These are phyloP conservation scores for Nicotiana rustica DNA, from an alignment of 305 asterid species.

Conservation along the genomic window DNA sequence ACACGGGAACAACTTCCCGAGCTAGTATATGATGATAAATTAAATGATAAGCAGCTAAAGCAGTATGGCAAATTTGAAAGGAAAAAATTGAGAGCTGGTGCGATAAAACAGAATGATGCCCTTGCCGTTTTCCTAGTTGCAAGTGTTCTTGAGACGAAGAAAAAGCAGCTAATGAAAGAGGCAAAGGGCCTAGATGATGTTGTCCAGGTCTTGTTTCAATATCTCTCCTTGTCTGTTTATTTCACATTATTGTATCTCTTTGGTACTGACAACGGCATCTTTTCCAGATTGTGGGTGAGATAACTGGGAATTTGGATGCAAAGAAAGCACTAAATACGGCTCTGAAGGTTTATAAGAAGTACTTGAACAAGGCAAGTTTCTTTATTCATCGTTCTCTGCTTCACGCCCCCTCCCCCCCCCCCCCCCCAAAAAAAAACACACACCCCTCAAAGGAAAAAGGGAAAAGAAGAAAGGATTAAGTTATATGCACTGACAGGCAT, in stretches of 20 bases:
- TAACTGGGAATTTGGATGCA: constrained; percentile 92
- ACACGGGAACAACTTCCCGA: constrained; percentile 34
- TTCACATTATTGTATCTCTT: neutral
- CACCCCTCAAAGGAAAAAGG: neutral
- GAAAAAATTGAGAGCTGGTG: constrained; percentile 66
- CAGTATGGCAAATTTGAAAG: constrained; percentile 90
- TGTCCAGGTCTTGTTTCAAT: constrained; percentile 63
- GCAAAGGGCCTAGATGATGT: constrained; percentile 96
- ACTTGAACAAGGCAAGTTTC: constrained; percentile 78
- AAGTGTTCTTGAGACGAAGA: constrained; percentile 86
- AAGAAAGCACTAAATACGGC: constrained; percentile 81
- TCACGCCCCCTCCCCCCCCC: neutral
- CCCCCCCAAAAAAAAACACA: neutral
- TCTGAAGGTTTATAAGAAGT: constrained; percentile 77
- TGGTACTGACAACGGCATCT: neutral
- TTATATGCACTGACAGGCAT: neutral
- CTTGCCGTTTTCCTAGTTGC: constrained; percentile 92
- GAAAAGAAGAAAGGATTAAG: constrained; percentile 4
- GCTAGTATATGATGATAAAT: constrained; percentile 36
- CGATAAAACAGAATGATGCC: constrained; percentile 72
- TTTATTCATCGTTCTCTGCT: neutral
- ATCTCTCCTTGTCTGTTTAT: neutral
- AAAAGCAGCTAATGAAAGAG: constrained; percentile 73
- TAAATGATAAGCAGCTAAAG: constrained; percentile 55
- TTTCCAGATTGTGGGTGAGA: constrained; percentile 78